Conservation (phyloP, 73 alveolate species). For the Tetrahymena elliotti region DNA sequence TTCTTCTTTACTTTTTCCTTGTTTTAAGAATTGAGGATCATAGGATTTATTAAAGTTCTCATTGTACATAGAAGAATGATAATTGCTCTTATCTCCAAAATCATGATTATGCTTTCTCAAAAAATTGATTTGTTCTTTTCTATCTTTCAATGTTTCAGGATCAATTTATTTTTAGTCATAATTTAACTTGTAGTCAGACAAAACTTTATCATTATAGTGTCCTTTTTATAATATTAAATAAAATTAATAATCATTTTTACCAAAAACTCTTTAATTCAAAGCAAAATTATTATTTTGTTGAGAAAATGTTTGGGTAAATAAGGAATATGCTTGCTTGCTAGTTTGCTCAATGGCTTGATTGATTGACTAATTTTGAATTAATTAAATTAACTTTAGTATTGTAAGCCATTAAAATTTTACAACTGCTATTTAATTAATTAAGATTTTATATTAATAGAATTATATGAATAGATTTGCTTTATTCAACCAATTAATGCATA, state of each 20-base stretch:
- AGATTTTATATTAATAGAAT: background rate
- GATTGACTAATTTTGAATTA: no score
- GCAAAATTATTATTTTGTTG: no score
- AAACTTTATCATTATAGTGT: background rate
- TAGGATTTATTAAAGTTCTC: slow-evolving; percentile 16
- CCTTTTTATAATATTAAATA: background rate
- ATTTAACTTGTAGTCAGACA: slow-evolving; percentile 27
- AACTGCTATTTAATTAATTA: background rate
- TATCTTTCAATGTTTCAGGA: background rate
- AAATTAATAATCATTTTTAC: background rate
- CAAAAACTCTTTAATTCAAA: no score
- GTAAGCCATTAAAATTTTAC: background rate
- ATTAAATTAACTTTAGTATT: no score
- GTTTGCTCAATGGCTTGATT: no score
- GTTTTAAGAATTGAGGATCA: slow-evolving; percentile 12
- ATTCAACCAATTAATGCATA: background rate
- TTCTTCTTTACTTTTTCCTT: slow-evolving; percentile 20
- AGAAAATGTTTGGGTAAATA: no score
- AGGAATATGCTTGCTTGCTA: background rate
- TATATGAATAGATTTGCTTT: background rate
- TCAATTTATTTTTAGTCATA: background rate
- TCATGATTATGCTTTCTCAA: slow-evolving; percentile 43
- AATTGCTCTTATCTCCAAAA: slow-evolving; percentile 37
- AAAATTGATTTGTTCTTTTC: slow-evolving; percentile 3
- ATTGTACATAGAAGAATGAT: slow-evolving; percentile 33